Evolutionary conservation across 176 grass and related monocot species (phyloP).

Genomic region (Triticum monococcum): DNA sequence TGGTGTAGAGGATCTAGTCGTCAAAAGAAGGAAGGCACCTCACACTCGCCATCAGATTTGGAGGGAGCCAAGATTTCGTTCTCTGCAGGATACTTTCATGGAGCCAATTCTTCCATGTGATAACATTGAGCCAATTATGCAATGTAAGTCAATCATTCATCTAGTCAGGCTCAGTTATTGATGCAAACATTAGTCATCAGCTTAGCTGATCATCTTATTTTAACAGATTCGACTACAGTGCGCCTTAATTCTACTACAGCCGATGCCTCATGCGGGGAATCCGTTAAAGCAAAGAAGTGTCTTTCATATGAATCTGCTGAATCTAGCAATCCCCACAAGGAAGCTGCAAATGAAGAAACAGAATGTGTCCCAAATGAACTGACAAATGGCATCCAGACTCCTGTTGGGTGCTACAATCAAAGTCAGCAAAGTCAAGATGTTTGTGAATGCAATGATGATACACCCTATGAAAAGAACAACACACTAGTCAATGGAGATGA

Average conservation of each 20-base stretch:
- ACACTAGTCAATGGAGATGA: conserved; percentile 9
- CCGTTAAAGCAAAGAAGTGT: conserved; percentile 26
- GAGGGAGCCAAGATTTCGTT: conserved; percentile 51
- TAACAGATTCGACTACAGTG: conserved; percentile 30
- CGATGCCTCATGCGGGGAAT: neutral
- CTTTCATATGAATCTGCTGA: conserved; percentile 36
- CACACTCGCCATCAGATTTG: conserved; percentile 61
- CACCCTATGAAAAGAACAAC: conserved; percentile 13
- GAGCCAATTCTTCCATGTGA: conserved; percentile 30
- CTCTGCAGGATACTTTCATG: conserved; percentile 45
- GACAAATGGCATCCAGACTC: conserved; percentile 11
- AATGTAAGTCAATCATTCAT: conserved; percentile 53
- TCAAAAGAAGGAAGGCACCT: conserved; percentile 54
- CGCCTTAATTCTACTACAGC: neutral
- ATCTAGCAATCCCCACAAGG: conserved; percentile 20
- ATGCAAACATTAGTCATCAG: neutral
- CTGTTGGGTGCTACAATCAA: conserved; percentile 24
- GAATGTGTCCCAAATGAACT: conserved; percentile 20
- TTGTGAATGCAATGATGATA: conserved; percentile 18
- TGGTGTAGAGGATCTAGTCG: conserved; percentile 53
- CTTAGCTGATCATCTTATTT: conserved; percentile 25
- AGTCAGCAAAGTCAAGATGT: conserved; percentile 9
- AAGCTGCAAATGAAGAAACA: conserved; percentile 30
- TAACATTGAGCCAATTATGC: conserved; percentile 45
- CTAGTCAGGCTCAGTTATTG: neutral